Evolutionary conservation across 352 stramenopile genomes (phyloP).

Genomic region (Phytophthora citricola): DNA sequence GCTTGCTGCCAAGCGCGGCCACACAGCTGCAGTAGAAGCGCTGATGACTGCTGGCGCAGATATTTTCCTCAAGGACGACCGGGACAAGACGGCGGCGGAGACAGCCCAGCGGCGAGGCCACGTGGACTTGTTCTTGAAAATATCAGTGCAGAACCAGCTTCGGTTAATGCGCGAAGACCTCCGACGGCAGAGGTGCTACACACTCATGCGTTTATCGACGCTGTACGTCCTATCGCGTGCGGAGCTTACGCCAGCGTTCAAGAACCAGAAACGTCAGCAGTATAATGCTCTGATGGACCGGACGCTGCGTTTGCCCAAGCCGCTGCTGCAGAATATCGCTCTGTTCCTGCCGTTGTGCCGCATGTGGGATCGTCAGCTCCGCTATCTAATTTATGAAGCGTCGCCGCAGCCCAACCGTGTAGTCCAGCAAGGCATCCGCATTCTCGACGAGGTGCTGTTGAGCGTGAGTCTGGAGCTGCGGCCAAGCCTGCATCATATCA

Average conservation of each 20-base stretch:
- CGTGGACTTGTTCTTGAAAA: constrained; percentile 86
- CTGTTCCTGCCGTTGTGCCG: constrained; percentile 75
- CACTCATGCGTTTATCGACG: constrained; percentile 76
- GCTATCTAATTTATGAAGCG: constrained; percentile 82
- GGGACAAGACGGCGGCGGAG: constrained; percentile 86
- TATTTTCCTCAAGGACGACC: constrained; percentile 90
- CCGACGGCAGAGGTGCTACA: constrained; percentile 70
- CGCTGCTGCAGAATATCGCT: constrained; percentile 83
- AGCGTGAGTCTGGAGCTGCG: constrained; percentile 76
- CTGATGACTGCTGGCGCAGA: constrained; percentile 83
- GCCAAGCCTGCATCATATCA: constrained; percentile 58
- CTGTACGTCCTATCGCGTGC: constrained; percentile 72
- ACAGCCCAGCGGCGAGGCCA: constrained; percentile 83
- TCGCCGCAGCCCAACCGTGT: constrained; percentile 76
- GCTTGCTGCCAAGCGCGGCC: constrained; percentile 81
- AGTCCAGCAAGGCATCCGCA: constrained; percentile 79
- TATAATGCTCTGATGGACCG: constrained; percentile 67
- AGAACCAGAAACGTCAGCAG: constrained; percentile 52
- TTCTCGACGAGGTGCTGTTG: constrained; percentile 85
- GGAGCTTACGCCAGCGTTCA: constrained; percentile 45
- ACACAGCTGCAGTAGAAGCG: constrained; percentile 79
- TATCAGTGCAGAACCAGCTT: constrained; percentile 87
- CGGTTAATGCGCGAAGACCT: constrained; percentile 81
- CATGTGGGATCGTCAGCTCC: constrained; percentile 83
- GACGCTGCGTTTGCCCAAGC: constrained; percentile 75